Percentiles rank a stretch among this genome's conserved stretches.
phyloP scores from a whole-genome alignment of 129 eudicot species.

The Kitagawia praeruptora region DNA sequence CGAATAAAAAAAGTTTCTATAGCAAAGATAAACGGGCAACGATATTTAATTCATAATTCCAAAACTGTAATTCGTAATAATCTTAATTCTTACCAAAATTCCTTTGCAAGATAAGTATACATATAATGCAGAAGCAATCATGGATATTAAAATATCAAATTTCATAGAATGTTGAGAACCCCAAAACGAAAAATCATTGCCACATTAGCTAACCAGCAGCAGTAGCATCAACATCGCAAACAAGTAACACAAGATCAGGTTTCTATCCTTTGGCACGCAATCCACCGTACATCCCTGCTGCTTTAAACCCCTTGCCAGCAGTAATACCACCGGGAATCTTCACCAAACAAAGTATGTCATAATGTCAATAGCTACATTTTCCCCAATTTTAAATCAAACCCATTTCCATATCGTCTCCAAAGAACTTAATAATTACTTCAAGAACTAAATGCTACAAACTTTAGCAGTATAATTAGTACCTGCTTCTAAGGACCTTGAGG shows the following conservation, averaged over 20 bases:
- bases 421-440: neutral
- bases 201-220: slow-evolving; percentile 60
- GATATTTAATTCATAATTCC: slow-evolving; percentile 3
- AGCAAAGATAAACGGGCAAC: slow-evolving; percentile 12
- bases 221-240: slow-evolving; percentile 89
- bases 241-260: slow-evolving; percentile 91
- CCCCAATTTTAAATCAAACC: neutral
- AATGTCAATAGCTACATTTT: neutral
- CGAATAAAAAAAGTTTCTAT: too few species aligned
- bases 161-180: neutral
- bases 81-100: neutral
- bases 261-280: slow-evolving; percentile 81
- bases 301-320: slow-evolving; percentile 92
- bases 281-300: slow-evolving; percentile 94
- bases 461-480: slow-evolving; percentile 20
- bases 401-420: neutral
- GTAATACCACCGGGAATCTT: slow-evolving; percentile 94
- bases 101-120: neutral
- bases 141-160: neutral
- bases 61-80: neutral
- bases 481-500: slow-evolving; percentile 92
- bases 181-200: neutral
- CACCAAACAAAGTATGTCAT: neutral
- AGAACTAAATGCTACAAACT: neutral
- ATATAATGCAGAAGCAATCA: neutral